Evolutionary conservation across 305 asterid species (phyloP), one percentile per base, ranked within the genome.

Genomic region (Fraxinus greggii): DNA sequence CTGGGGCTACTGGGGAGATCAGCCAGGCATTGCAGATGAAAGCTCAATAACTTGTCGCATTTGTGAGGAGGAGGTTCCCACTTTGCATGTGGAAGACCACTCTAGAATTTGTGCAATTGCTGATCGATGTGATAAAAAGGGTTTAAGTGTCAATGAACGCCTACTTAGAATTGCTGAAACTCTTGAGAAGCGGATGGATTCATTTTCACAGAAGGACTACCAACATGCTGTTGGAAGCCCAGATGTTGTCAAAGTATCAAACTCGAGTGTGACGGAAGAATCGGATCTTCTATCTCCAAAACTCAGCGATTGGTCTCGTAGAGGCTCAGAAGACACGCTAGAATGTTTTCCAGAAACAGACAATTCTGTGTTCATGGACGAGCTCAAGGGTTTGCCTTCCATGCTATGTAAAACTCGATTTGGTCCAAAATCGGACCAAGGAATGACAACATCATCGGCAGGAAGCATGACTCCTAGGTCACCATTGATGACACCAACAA

Each of bases 1-100:
- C n/a, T 91, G 99, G 99, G 98, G 99, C 72, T 90, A 95, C 81
- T 90, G 99, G 98, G 97, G 95, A 79, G 99, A 94, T 88, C 98
- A 91, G 83, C 97, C 95, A 33, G 89, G 89, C 85, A 72, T 85
- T 72, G 85, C 92, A 63, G 97, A 97, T 51, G 99, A 93, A 65
- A 92, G 94, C 86, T 97, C 99, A 70, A 97, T 97, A 83, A 97
- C 93, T 79, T 97, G 99, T 84, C 98, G 99, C 80, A 97, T 97
- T 81, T 97, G 99, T 89, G 99, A 97, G 89, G 99, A 97, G 84
- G 97, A 93, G 88, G 94, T 97, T 86, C 97, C 97, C 67, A 95
- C 99, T 83, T 92, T 89, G 90, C 97, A 92, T 65, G 98, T 97
- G 82, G 99, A 95, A 89, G 98, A 95, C 82, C 99, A 97, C 88